Evolutionary conservation across 2,329 filamentous ascomycete genomes (phyloP), one percentile per base, ranked within the genome.

Genomic region (Massarina eburnea): DNA sequence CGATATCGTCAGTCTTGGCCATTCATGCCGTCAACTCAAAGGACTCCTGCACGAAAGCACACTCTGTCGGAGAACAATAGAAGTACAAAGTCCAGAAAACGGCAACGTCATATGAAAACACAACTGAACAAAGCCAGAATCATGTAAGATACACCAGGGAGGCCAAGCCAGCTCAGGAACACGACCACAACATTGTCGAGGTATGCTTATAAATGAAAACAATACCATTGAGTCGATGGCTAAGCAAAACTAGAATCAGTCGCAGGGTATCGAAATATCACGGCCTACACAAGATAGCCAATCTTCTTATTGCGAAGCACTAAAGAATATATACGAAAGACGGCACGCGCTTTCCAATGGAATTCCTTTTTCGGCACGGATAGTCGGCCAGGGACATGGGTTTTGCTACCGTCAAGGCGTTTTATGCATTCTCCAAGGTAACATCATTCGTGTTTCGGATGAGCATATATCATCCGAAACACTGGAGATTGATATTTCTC

Each of bases 381-480:
- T 84, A 0, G 61, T 89, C 24, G 85, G 79, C 3, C 72, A 81
- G 41, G 84, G 79, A 3, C 77, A 82, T 19, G 73, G 76, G 3
- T 89, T 85, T 65, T 64, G 83, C 2, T 89, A 86, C 61, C 72
- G 74, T 15, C 76, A 82, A 46, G 85, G 86, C 5, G 74, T 81
- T 9, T 70, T 91, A 14, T 88, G 85, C 55, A 86, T 89, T 59
- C 76, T 80, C 9, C 62, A 75, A 32, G 74, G 76, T 40, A 68
- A 71, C 37, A 71, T 67, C 29, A 73, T 91, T 20, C 79, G 80
- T 3, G 65, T 89, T 20, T 72, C 86, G 38, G 74, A 86, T 48
- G 68, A 88, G 15, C 79, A 82, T 45, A 42, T 49, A 9, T 41
- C 47, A 4, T 47, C 38, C 1, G 39, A 36, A 32, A 18, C 26